Percentiles rank a stretch among this genome's conserved stretches.
Evolutionary conservation across 2,329 filamentous ascomycete genomes (phyloP).

Genomic region (Pseudogymnoascus sp.): DNA sequence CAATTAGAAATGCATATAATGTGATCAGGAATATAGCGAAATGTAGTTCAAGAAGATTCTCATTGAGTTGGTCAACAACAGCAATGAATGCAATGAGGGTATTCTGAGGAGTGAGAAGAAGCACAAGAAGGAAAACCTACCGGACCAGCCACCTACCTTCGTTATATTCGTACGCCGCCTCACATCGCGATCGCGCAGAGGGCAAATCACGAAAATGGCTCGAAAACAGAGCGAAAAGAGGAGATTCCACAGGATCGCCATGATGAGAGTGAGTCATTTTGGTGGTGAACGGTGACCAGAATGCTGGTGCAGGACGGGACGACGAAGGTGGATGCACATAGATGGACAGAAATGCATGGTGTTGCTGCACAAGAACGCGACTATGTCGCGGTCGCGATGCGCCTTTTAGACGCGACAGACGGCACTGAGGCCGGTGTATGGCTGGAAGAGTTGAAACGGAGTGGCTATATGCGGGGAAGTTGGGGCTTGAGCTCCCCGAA

Average conservation of each 20-base stretch:
- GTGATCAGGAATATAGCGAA: neutral
- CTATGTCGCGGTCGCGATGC: constrained; percentile 8
- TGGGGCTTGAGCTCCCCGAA: neutral
- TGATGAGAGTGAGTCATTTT: constrained; percentile 7
- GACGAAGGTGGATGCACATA: neutral
- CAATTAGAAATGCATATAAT: constrained; percentile 1
- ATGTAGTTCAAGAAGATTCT: neutral
- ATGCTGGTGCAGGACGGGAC: neutral
- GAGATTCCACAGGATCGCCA: constrained; percentile 8
- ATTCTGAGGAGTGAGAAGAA: neutral
- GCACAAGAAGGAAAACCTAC: constrained; percentile 5
- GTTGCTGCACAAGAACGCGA: constrained; percentile 9
- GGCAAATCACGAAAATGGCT: constrained; percentile 6
- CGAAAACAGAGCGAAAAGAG: constrained; percentile 6
- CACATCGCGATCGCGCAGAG: constrained; percentile 7
- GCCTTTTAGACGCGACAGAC: constrained; percentile 8
- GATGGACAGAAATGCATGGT: neutral
- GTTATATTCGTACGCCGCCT: constrained; percentile 8
- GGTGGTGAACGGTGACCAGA: constrained; percentile 5
- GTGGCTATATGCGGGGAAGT: constrained; percentile 1
- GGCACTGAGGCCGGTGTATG: neutral
- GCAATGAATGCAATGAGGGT: neutral
- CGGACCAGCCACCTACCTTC: neutral
- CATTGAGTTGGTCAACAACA: constrained; percentile 10
- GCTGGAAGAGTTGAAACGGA: constrained; percentile 10